Base-by-base conservation (phyloP, 177 flowering plant species). In the Vitis hybrid region DNA sequence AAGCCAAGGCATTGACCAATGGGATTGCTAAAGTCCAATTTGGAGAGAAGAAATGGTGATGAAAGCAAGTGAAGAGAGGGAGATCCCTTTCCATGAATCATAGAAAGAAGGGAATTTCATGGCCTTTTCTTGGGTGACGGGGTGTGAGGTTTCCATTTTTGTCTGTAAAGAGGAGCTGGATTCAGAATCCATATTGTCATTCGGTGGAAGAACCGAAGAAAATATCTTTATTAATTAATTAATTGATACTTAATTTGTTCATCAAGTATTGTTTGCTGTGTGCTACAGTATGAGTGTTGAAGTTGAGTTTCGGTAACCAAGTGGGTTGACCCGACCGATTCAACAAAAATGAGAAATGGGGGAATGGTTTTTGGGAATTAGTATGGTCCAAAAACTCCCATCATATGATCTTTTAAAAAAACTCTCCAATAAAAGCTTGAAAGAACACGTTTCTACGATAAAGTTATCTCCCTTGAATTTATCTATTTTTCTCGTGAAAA, bases 381-480 rank as follows among this genome's bases (percentile, higher is more conserved):
- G 2, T 2, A 22, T 2, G 26, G 2, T 2, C 26, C 26, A 22
- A 22, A 22, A 1, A 0, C 26, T 22, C 2, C 26, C 22, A 20
- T 0, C 22, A 20, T 20, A 22, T 22, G 2, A 22, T 22, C 22
- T 1, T 22, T 1, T 1, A 22, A 22, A 22, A 22, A 22, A 22
- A 22, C 2, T 0, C 0, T 22, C 22, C 22, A 22, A 2, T 22
- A 22, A 26, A 26, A 26, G 4, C 0, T 26, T 26, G 29, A 26
- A 26, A 26, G 0, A 26, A 26, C 29, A 26, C 29, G 0, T 2
- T 26, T 26, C 22, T 20, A 20, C 1, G 0, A 26, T 0, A 26
- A 26, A 26, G 29, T 26, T 2, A 0, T 26, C 0, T 26, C 0
- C 0, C 29, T 26, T 26, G 0, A 26, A 26, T 26, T 26, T 0